phyloP scores from a whole-genome alignment of 164 flowering plant species.

The Litsea cubeba region DNA sequence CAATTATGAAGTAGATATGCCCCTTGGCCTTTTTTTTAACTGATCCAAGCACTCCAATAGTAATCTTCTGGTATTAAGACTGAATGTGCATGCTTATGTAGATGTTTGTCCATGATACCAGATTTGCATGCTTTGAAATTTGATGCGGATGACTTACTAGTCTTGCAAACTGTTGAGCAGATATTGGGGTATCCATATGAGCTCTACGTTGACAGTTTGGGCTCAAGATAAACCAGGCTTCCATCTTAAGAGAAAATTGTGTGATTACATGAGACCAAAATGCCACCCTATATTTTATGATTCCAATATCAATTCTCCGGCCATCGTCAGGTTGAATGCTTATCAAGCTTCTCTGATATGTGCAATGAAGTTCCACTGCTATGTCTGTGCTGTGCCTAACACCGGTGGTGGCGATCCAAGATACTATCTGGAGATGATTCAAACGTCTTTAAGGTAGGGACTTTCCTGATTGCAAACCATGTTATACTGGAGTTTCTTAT shows the following conservation, averaged over 20 bases:
- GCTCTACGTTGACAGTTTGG: slow-evolving; percentile 61
- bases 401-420: slow-evolving; percentile 23
- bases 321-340: slow-evolving; percentile 67
- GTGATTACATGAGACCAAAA: slow-evolving; percentile 61
- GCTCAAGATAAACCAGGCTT: slow-evolving; percentile 47
- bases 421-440: slow-evolving; percentile 30
- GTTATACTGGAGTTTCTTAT: not conserved
- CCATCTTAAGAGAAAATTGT: slow-evolving; percentile 46
- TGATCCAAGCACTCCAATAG: too few relatives aligned
- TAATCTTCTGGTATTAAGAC: too few relatives aligned
- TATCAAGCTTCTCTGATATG: slow-evolving; percentile 76
- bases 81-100: too few relatives aligned
- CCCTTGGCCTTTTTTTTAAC: too few relatives aligned
- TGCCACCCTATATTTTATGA: slow-evolving; percentile 88
- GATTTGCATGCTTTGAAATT: not conserved
- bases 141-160: not conserved
- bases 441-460: slow-evolving; percentile 55
- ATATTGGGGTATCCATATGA: slow-evolving; percentile 58
- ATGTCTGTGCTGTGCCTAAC: slow-evolving; percentile 37
- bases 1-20: too few relatives aligned
- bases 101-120: not conserved
- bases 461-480: not conserved
- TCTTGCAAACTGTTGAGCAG: slow-evolving; percentile 31
- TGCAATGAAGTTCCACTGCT: slow-evolving; percentile 95
- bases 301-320: slow-evolving; percentile 71